phyloP scores from a whole-genome alignment of 768 basidiomycete species.

The Sarcomyxa edulis region DNA sequence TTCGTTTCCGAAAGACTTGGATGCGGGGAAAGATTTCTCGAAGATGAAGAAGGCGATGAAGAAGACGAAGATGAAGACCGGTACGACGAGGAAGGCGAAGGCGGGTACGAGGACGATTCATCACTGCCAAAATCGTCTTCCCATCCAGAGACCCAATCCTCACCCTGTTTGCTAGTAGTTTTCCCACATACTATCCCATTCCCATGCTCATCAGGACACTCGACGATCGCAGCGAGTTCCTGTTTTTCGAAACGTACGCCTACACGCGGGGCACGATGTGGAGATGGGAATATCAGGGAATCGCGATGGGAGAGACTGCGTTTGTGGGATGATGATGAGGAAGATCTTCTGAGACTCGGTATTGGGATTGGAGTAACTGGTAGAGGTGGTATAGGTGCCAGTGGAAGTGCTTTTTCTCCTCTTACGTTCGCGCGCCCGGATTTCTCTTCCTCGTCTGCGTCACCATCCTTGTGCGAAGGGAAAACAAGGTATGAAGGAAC shows the following conservation, averaged over 20 bases:
- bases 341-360: too few species aligned
- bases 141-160: too few species aligned
- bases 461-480: conserved; percentile 19
- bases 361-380: background rate
- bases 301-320: conserved; percentile 4
- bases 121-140: too few species aligned
- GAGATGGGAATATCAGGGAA: conserved; percentile 4
- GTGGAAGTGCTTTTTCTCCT: background rate
- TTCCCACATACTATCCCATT: too few species aligned
- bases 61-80: too few species aligned
- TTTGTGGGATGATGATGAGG: conserved; percentile 7
- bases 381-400: background rate
- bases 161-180: too few species aligned
- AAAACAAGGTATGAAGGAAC: conserved; percentile 62
- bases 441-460: background rate
- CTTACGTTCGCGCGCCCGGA: background rate
- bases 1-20: too few species aligned
- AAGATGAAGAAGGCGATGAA: too few species aligned
- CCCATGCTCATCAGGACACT: conserved; percentile 28
- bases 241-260: conserved; percentile 7
- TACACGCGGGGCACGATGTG: conserved; percentile 3
- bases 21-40: too few species aligned
- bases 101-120: too few species aligned
- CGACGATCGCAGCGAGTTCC: conserved; percentile 25
- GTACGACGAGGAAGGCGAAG: too few species aligned